These are phyloP conservation scores for Chrysoporthe cubensis DNA, from an alignment of 2,329 filamentous ascomycete species.

Conservation along the genomic window DNA sequence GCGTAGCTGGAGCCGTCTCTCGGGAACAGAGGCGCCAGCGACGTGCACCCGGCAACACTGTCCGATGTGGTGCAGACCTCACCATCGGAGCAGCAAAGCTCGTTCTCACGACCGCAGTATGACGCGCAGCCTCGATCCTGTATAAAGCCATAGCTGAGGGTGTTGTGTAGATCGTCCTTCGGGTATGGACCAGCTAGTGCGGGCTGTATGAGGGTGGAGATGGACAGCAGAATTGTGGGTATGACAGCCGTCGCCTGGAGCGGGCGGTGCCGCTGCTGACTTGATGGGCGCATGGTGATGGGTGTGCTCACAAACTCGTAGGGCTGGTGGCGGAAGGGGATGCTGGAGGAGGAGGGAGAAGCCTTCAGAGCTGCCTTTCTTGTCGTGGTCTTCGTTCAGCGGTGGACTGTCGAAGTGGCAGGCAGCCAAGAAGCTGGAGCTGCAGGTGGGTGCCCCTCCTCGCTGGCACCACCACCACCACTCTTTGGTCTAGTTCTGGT, in stretches of 20 bases:
- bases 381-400: background rate
- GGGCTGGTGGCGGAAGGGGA: background rate
- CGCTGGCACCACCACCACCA: conserved; percentile 23
- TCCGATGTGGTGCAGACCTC: conserved; percentile 56
- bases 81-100: conserved; percentile 57
- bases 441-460: conserved; percentile 25
- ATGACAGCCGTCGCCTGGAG: conserved; percentile 12
- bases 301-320: conserved; percentile 1
- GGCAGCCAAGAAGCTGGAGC: conserved; percentile 21
- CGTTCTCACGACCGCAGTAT: conserved; percentile 58
- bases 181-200: conserved; percentile 53
- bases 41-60: conserved; percentile 55
- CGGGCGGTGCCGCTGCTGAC: conserved; percentile 13
- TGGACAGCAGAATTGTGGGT: conserved; percentile 27
- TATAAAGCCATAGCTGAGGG: conserved; percentile 53
- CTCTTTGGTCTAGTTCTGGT: background rate
- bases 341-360: background rate
- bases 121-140: conserved; percentile 53
- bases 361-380: conserved; percentile 1
- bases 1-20: conserved; percentile 34
- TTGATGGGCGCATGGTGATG: conserved; percentile 23
- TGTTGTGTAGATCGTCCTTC: conserved; percentile 52
- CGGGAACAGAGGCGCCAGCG: conserved; percentile 34
- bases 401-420: conserved; percentile 12
- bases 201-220: conserved; percentile 46